Evolutionary conservation across 1,139 yeast genomes (phyloP), one percentile per base, ranked within the genome.

Genomic region (Arxiozyma telluris): DNA sequence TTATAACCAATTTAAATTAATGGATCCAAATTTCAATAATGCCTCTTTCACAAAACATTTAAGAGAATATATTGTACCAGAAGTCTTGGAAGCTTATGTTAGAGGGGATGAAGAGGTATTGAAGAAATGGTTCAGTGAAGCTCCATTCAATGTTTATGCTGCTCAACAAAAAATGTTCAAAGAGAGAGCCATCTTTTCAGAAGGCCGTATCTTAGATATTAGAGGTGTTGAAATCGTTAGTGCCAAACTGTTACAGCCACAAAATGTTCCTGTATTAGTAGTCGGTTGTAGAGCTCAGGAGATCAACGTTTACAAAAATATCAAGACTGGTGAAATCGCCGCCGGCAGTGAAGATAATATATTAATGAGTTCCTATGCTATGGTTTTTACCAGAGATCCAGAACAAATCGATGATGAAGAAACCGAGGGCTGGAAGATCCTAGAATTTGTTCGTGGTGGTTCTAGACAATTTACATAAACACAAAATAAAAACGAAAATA

Each of bases 201-300:
- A 94, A 63, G 94, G 97, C 52, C 82, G 83, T 60, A 89, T 94
- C 60, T 78, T 93, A 67, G 99, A 94, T 70, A 88, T 94, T 63
- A 83, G 99, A 73, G 96, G 96, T 49, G 96, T 91, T 46, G 98
- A 93, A 63, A 84, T 94, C 59, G 87, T 89, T 57, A 86, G 91
- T 56, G 90, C 96, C 61, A 90, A 88, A 74, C 76, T 85, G 62
- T 79, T 94, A 57, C 95, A 89, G 64, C 98, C 98, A 49, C 87
- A 90, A 62, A 95, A 93, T 67, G 79, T 83, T 46, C 99, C 99
- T 18, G 98, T 91, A 20, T 76, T 90, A 60, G 97, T 94, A 55
- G 90, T 90, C 57, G 88, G 96, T 57, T 91, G 98, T 70, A 83
- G 98, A 70, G 98, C 96, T 12, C 98, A 94, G 74, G 99, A 94